A percentile compares a stretch with the other conserved stretches of the same genome.
phyloP scores from a whole-genome alignment of 2,329 filamentous ascomycete species.

The Alternaria hordeiaustralica region DNA sequence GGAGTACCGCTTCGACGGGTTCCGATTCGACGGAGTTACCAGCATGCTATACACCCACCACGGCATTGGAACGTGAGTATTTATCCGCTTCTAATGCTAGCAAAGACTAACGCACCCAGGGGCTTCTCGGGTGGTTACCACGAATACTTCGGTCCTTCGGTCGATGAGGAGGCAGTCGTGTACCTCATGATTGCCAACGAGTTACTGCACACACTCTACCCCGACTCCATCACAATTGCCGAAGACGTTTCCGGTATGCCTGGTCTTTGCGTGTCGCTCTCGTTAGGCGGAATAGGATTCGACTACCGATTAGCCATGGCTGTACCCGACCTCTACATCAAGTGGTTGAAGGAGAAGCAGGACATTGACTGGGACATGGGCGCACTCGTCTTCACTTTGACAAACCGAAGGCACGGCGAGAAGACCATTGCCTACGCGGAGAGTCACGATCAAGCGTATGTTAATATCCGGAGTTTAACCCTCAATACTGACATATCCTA shows the following conservation, averaged over 20 bases:
- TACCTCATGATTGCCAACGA: constrained; percentile 98
- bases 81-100: background rate
- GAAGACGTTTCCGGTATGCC: constrained; percentile 99
- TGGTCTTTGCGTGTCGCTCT: constrained; percentile 85
- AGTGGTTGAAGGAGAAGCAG: constrained; percentile 90
- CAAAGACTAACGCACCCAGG: constrained; percentile 55
- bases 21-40: constrained; percentile 96
- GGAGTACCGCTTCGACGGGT: constrained; percentile 94
- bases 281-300: constrained; percentile 90
- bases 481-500: constrained; percentile 49
- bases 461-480: constrained; percentile 23
- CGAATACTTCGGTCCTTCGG: constrained; percentile 89
- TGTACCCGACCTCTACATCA: constrained; percentile 98
- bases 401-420: constrained; percentile 91
- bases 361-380: constrained; percentile 93
- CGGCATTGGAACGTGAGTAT: constrained; percentile 88
- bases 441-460: constrained; percentile 96
- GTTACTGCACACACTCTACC: constrained; percentile 90
- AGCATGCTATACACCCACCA: constrained; percentile 98
- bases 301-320: constrained; percentile 98
- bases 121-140: constrained; percentile 98
- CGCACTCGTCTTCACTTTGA: constrained; percentile 83
- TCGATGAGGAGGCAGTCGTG: constrained; percentile 91
- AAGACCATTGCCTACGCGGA: constrained; percentile 99
- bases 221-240: constrained; percentile 86